Evolutionary conservation across 2,329 filamentous ascomycete genomes (phyloP).

Genomic region (Verticillium klebahnii): DNA sequence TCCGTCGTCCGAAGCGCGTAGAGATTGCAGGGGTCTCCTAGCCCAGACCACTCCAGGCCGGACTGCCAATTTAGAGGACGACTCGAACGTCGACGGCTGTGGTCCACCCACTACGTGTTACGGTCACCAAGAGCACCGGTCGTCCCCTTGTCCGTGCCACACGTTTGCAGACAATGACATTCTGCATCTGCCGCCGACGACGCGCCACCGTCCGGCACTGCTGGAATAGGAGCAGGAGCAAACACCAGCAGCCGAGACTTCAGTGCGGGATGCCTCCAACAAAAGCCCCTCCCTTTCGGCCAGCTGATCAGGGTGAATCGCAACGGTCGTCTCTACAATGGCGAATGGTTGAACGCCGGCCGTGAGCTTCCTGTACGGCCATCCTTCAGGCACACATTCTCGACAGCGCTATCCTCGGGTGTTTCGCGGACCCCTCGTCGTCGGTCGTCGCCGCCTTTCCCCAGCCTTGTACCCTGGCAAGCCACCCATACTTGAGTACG

Average conservation of each 20-base stretch:
- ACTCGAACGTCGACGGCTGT: background rate
- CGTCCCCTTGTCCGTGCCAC: background rate
- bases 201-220: background rate
- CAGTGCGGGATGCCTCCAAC: too few species aligned
- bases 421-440: background rate
- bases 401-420: background rate
- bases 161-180: background rate
- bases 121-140: background rate
- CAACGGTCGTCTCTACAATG: background rate
- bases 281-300: background rate
- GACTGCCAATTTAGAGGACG: background rate
- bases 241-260: background rate
- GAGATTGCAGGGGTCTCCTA: background rate
- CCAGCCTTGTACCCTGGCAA: background rate
- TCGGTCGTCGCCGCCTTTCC: background rate
- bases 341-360: background rate
- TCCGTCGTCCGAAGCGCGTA: background rate
- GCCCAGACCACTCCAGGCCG: background rate
- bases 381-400: background rate
- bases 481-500: background rate
- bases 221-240: background rate
- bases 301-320: background rate
- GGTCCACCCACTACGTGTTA: background rate
- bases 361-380: background rate
- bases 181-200: background rate